phyloP scores from a whole-genome alignment of 177 flowering plant species.

The Vitis hybrid region DNA sequence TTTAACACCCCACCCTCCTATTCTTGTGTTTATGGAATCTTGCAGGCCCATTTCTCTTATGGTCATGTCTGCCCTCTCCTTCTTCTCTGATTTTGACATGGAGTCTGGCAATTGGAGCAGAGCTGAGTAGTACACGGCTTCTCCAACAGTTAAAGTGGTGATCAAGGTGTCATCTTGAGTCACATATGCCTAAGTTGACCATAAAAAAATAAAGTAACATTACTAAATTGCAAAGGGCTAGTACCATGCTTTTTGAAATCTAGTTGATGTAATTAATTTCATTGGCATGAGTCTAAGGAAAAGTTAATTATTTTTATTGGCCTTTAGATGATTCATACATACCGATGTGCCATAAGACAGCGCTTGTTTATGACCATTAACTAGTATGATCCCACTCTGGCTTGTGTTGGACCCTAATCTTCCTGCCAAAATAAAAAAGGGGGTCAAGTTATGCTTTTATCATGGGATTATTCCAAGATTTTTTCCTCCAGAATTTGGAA shows the following conservation, averaged over 20 bases:
- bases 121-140: conserved; percentile 55
- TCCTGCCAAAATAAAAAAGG: conserved; percentile 24
- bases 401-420: conserved; percentile 28
- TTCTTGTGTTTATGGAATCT: conserved; percentile 48
- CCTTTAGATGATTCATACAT: neutral
- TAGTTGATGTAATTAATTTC: too few species aligned
- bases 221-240: too few species aligned
- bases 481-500: too few species aligned
- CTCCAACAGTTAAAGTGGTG: conserved; percentile 49
- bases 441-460: too few species aligned
- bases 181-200: conserved; percentile 26
- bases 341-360: conserved; percentile 54
- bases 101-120: conserved; percentile 50
- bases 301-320: neutral
- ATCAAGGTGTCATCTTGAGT: conserved; percentile 51
- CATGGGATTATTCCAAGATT: too few species aligned
- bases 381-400: conserved; percentile 37
- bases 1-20: conserved; percentile 53
- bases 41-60: conserved; percentile 65
- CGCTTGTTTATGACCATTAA: conserved; percentile 37
- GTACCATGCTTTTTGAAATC: too few species aligned
- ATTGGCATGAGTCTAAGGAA: too few species aligned
- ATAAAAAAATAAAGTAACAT: too few species aligned
- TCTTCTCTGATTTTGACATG: conserved; percentile 42
- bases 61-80: conserved; percentile 42